Evolutionary conservation across 108 stramenopile species (phyloP).

Genomic region (Nitzschia inconspicua): DNA sequence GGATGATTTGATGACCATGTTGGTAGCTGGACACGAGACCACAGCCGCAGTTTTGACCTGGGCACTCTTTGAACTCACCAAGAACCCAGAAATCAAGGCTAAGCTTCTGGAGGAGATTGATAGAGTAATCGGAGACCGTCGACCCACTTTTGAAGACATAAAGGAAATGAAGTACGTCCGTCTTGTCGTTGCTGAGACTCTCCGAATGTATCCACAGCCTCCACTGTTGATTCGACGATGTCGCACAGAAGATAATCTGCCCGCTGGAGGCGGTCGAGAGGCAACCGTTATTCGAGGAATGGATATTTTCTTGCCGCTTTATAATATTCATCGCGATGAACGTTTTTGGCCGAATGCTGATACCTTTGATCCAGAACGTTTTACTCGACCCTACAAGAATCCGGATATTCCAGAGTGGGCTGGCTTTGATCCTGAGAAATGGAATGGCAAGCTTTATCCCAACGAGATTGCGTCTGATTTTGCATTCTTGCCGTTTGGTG

Average conservation of each 20-base stretch:
- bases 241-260: constrained; percentile 79
- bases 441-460: constrained; percentile 86
- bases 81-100: constrained; percentile 75
- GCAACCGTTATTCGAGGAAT: constrained; percentile 87
- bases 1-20: constrained; percentile 89
- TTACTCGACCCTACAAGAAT: constrained; percentile 78
- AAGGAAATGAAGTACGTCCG: constrained; percentile 79
- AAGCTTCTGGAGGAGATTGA: constrained; percentile 85
- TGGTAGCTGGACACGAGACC: constrained; percentile 97
- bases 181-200: constrained; percentile 83
- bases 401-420: constrained; percentile 88
- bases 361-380: constrained; percentile 86
- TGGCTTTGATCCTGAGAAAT: constrained; percentile 87
- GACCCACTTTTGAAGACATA: constrained; percentile 83
- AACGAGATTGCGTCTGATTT: constrained; percentile 91
- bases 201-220: constrained; percentile 93
- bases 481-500: constrained; percentile 90
- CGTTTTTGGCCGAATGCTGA: constrained; percentile 91
- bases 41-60: constrained; percentile 96
- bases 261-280: constrained; percentile 75
- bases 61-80: constrained; percentile 91
- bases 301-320: constrained; percentile 94
- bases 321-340: constrained; percentile 91
- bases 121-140: constrained; percentile 82
- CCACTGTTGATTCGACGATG: constrained; percentile 94